phyloP scores from a whole-genome alignment of 768 basidiomycete genomes.

The Boletales sp. region DNA sequence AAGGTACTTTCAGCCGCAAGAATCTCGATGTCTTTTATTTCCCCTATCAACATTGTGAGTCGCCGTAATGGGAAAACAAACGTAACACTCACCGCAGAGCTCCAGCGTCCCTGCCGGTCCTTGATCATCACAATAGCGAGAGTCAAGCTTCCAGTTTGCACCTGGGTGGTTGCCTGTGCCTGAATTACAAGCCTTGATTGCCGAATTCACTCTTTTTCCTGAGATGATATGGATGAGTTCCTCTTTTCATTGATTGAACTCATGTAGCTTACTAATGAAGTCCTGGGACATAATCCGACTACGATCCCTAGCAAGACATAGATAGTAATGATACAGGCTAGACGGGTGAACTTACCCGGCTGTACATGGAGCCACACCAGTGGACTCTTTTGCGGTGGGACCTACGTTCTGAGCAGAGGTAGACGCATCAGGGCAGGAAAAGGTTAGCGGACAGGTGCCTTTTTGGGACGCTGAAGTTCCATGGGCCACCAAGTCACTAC shows the following conservation, averaged over 20 bases:
- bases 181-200: too few species aligned
- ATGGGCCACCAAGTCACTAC: slow-evolving; percentile 1
- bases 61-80: neutral
- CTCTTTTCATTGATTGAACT: too few species aligned
- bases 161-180: too few species aligned
- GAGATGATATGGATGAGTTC: too few species aligned
- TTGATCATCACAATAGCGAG: neutral
- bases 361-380: slow-evolving; percentile 33
- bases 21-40: slow-evolving; percentile 55
- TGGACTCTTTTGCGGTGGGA: slow-evolving; percentile 58
- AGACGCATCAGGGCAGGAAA: neutral
- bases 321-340: too few species aligned
- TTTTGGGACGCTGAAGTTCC: slow-evolving; percentile 50
- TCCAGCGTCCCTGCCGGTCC: slow-evolving; percentile 35
- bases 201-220: too few species aligned
- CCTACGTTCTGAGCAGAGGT: neutral
- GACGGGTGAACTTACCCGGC: too few species aligned
- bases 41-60: slow-evolving; percentile 34
- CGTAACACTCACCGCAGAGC: slow-evolving; percentile 43
- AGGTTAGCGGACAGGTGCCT: neutral
- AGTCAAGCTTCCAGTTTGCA: slow-evolving; percentile 32
- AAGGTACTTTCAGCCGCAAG: slow-evolving; percentile 54
- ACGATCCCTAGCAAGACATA: too few species aligned
- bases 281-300: too few species aligned
- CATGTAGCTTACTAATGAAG: too few species aligned